Percentiles rank a stretch among this genome's conserved stretches.
Evolutionary conservation across 2,329 filamentous ascomycete species (phyloP).

Genomic region (Aspergillus niger): DNA sequence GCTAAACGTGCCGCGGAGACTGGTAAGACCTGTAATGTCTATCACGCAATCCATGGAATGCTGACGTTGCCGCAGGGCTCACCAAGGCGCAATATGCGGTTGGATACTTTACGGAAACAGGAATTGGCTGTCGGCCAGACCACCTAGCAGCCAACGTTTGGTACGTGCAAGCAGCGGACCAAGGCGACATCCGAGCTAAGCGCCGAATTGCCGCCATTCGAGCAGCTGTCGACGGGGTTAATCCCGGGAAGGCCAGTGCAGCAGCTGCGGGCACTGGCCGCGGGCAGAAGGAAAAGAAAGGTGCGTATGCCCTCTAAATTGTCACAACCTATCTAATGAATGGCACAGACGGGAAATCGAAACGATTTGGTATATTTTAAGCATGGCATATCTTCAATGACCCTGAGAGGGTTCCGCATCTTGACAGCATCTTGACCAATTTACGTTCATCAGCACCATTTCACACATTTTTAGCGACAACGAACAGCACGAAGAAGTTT

Average conservation of each 20-base stretch:
- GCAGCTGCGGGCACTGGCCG: constrained; percentile 13
- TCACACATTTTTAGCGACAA: neutral
- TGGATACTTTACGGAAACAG: constrained; percentile 98
- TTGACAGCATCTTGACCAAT: neutral
- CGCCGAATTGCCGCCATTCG: constrained; percentile 84
- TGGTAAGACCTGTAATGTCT: constrained; percentile 58
- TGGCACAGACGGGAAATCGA: neutral
- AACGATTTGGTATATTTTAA: constrained; percentile 4
- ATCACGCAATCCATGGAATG: neutral
- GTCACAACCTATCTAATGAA: neutral
- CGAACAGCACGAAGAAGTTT: neutral
- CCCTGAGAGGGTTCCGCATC: neutral
- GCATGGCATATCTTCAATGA: neutral
- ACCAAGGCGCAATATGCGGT: constrained; percentile 85
- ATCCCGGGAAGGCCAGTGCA: constrained; percentile 33
- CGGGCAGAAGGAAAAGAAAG: constrained; percentile 14
- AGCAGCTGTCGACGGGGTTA: constrained; percentile 68
- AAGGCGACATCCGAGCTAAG: constrained; percentile 86
- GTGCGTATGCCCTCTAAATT: neutral
- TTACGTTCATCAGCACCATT: neutral
- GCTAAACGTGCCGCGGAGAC: constrained; percentile 80
- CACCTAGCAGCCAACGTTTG: constrained; percentile 96
- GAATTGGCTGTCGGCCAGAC: constrained; percentile 91
- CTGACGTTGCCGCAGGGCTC: constrained; percentile 37
- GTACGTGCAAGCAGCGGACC: constrained; percentile 94